These are phyloP conservation scores for Mycena maculata DNA, from an alignment of 768 basidiomycete genomes.

Conservation along the genomic window DNA sequence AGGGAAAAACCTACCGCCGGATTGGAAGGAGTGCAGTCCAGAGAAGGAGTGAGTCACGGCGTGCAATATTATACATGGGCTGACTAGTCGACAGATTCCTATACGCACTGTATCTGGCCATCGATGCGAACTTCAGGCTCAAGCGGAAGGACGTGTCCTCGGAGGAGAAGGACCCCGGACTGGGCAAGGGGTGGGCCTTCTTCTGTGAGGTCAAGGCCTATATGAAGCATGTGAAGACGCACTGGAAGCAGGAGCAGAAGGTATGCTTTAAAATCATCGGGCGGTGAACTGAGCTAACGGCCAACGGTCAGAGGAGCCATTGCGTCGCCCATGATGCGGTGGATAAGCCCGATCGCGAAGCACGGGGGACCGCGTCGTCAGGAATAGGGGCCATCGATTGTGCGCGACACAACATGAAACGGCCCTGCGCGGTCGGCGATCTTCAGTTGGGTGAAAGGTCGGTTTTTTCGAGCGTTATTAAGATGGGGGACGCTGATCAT, in stretches of 20 bases:
- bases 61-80: not conserved
- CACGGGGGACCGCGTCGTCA: no score
- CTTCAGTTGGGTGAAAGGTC: not conserved
- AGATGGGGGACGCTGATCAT: not conserved
- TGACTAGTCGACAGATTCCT: slow-evolving; percentile 22
- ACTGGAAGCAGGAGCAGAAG: slow-evolving; percentile 9
- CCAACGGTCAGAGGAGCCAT: not conserved
- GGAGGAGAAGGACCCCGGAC: slow-evolving; percentile 30
- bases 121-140: slow-evolving; percentile 41
- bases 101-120: slow-evolving; percentile 29
- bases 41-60: slow-evolving; percentile 4
- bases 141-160: slow-evolving; percentile 30
- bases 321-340: not conserved
- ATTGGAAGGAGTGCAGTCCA: slow-evolving; percentile 33
- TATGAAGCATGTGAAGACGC: slow-evolving; percentile 14
- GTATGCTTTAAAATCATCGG: not conserved
- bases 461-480: not conserved
- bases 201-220: slow-evolving; percentile 21
- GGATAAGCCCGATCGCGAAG: no score
- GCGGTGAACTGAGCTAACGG: not conserved
- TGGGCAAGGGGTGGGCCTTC: slow-evolving; percentile 29
- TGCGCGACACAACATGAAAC: no score
- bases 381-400: no score
- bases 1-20: slow-evolving; percentile 38
- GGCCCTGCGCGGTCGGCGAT: not conserved